Conservation (phyloP, 306 rosid species). For the Chamaecrista fasciculata region DNA sequence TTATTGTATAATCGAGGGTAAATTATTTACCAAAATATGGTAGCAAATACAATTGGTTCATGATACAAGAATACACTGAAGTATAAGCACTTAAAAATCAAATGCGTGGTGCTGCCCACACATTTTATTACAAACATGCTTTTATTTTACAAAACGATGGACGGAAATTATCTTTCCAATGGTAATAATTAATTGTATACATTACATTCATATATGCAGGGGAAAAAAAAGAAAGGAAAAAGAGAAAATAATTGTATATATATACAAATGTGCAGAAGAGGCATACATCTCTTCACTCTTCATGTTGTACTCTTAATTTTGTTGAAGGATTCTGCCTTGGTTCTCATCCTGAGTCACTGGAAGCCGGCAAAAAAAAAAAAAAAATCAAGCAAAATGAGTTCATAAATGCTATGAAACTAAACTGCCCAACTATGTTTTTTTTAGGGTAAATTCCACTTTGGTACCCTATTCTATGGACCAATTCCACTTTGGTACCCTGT, state of each 20-base stretch:
- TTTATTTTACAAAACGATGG: slow-evolving; percentile 30
- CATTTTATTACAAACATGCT: slow-evolving; percentile 23
- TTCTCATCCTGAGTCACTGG: slow-evolving; percentile 64
- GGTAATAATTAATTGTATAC: slow-evolving; percentile 29
- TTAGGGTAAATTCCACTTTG: no score
- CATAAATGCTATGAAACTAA: not conserved
- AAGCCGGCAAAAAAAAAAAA: slow-evolving; percentile 39
- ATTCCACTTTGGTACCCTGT: no score
- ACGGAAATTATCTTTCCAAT: slow-evolving; percentile 18
- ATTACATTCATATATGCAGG: slow-evolving; percentile 1
- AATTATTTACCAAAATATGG: no score
- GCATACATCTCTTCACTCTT: not conserved
- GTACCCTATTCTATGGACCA: no score
- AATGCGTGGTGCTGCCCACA: no score
- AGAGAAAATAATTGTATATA: not conserved
- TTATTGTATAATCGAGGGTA: no score
- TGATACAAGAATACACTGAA: no score
- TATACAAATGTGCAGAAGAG: slow-evolving; percentile 8
- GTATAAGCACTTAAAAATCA: no score
- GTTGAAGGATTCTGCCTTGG: slow-evolving; percentile 67
- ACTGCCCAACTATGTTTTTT: no score
- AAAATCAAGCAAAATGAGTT: not conserved
- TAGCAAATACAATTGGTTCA: no score
- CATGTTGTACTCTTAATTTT: slow-evolving; percentile 37
- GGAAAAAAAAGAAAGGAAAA: not conserved